Evolutionary conservation across 225 moss, liverwort and hornwort species (phyloP).

Genomic region (Climacium dendroides): DNA sequence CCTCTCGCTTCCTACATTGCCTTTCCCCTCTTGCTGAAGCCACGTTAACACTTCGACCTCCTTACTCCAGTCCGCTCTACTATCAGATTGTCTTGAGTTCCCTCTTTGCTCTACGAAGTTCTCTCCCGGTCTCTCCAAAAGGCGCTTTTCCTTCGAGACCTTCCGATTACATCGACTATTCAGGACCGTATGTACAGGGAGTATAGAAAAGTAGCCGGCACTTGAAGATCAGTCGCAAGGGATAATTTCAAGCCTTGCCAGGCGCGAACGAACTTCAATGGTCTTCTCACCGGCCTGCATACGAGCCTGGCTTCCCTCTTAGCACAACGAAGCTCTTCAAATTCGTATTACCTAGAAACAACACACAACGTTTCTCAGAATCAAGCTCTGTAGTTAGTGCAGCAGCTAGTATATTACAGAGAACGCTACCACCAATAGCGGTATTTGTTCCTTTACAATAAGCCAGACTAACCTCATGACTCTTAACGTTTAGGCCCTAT

Average conservation of each 20-base stretch:
- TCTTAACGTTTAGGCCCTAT: background rate
- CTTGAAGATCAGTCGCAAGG: background rate
- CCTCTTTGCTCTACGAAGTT: background rate
- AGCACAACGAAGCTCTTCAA: background rate
- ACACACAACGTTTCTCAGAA: slow-evolving; percentile 15
- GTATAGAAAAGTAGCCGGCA: background rate
- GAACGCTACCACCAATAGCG: background rate
- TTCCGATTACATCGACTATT: background rate
- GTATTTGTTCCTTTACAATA: background rate
- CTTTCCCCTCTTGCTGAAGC: background rate
- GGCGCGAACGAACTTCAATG: background rate
- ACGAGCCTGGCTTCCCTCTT: background rate
- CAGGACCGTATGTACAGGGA: background rate
- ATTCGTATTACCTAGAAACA: slow-evolving; percentile 17
- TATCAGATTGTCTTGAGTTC: background rate
- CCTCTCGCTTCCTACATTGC: background rate
- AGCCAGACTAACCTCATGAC: background rate
- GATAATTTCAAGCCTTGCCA: background rate
- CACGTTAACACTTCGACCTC: background rate
- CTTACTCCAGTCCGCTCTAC: background rate
- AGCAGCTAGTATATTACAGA: background rate
- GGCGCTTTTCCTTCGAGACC: background rate
- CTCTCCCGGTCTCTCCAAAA: background rate
- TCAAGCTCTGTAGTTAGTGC: background rate
- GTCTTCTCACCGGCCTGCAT: background rate